Evolutionary conservation across 305 asterid species (phyloP), one percentile per base, ranked within the genome.

Genomic region (Fraxinus platypoda): DNA sequence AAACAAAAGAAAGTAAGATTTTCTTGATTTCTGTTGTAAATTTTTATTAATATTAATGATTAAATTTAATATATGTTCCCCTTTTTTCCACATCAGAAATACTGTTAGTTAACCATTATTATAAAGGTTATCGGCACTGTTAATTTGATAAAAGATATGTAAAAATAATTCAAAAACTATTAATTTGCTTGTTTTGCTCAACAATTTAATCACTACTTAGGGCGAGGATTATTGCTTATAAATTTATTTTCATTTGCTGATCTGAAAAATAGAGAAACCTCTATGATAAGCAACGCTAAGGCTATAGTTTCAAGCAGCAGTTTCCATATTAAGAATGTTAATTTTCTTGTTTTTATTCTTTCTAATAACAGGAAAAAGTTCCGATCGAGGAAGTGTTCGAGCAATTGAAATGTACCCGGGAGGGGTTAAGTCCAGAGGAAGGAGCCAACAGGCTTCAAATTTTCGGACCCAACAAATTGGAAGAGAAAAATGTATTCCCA

Each of bases 391-490:
- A 87, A 83, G 90, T 88, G 1, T 87, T 87, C 34, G 83, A 75
- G 85, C 93, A 85, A 83, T 28, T 88, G 87, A 88, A 88, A 87
- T 88, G 93, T 81, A 57, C 23, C 8, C 80, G 88, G 23, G 89
- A 88, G 23, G 91, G 93, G 33, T 75, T 88, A 83, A 88, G 86
- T 13, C 78, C 77, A 87, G 86, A 75, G 15, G 93, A 90, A 85
- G 93, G 92, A 54, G 84, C 80, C 13, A 80, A 57, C 87, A 76
- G 92, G 85, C 78, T 88, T 54, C 74, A 52, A 6, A 80, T 88
- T 6, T 90, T 90, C 31, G 93, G 93, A 26, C 93, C 90, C 30
- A 88, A 90, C 88, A 90, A 83, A 80, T 62, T 90, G 85, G 93
- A 90, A 86, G 93, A 90, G 88, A 90, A 86, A 74, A 87, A 87